Evolutionary conservation across 345 rosid species (phyloP).

Genomic region (Heritiera littoralis): DNA sequence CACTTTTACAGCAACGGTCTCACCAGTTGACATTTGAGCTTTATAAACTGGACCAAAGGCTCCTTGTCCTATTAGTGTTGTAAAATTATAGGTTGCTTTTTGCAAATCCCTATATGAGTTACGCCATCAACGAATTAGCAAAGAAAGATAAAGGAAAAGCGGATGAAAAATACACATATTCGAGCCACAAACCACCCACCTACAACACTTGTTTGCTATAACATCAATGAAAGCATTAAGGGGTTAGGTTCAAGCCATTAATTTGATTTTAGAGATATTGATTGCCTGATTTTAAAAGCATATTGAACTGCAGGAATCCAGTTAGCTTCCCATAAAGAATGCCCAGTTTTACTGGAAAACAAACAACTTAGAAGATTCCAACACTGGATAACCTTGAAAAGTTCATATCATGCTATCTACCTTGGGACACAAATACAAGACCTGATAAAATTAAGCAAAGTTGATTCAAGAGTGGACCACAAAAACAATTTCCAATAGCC

Average conservation of each 20-base stretch:
- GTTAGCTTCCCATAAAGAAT: conserved; percentile 4
- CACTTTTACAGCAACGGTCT: conserved; percentile 90
- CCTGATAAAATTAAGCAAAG: neutral
- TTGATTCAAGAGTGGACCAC: neutral
- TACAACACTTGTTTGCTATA: neutral
- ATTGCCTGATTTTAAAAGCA: neutral
- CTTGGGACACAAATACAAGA: neutral
- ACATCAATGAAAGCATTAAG: neutral
- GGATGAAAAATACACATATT: neutral
- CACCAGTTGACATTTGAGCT: conserved; percentile 93
- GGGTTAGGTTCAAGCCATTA: neutral
- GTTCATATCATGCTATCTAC: neutral
- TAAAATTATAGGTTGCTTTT: conserved; percentile 88
- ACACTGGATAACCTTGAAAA: neutral
- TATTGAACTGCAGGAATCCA: neutral
- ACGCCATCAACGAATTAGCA: conserved; percentile 9
- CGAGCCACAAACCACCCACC: conserved; percentile 4
- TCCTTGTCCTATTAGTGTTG: conserved; percentile 89
- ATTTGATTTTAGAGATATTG: neutral
- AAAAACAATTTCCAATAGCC: neutral
- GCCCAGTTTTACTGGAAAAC: neutral
- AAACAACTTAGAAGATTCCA: neutral
- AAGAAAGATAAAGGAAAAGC: neutral
- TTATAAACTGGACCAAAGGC: conserved; percentile 99
- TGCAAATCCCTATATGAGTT: conserved; percentile 81